Evolutionary conservation across 345 rosid genomes (phyloP).

Genomic region (Moricandia arvensis): DNA sequence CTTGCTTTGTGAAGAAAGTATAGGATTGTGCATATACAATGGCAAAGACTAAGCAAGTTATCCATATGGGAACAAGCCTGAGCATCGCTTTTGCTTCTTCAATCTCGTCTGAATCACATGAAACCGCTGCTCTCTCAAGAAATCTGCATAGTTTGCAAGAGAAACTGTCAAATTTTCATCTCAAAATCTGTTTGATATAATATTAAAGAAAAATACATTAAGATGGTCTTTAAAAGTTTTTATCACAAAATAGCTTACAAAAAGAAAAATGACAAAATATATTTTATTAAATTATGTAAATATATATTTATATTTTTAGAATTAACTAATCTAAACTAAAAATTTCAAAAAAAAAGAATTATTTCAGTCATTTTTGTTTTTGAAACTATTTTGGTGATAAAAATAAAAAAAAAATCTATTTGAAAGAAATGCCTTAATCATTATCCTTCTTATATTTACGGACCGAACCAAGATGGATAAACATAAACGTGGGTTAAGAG

Average conservation of each 20-base stretch:
- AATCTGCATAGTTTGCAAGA: constrained; percentile 41
- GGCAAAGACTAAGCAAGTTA: constrained; percentile 45
- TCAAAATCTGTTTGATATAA: not conserved
- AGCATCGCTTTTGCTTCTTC: constrained; percentile 53
- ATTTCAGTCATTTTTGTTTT: no score
- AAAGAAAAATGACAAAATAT: no score
- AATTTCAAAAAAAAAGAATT: no score
- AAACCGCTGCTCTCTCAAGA: constrained; percentile 45
- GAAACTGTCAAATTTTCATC: not conserved
- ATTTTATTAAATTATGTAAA: no score
- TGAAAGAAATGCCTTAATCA: no score
- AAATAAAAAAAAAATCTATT: no score
- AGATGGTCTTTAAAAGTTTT: no score
- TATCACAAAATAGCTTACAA: no score
- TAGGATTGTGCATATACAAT: constrained; percentile 49
- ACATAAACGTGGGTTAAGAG: not conserved
- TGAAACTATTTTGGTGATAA: no score
- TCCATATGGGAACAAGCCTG: constrained; percentile 56
- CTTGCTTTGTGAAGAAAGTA: constrained; percentile 64
- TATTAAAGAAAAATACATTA: no score
- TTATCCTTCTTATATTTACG: not conserved
- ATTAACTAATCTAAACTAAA: no score
- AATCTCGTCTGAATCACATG: constrained; percentile 40
- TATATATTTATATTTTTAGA: no score
- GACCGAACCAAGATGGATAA: not conserved